These are phyloP conservation scores for Entamoeba histolytica DNA, from an alignment of 208 protist species.

Conservation along the genomic window DNA sequence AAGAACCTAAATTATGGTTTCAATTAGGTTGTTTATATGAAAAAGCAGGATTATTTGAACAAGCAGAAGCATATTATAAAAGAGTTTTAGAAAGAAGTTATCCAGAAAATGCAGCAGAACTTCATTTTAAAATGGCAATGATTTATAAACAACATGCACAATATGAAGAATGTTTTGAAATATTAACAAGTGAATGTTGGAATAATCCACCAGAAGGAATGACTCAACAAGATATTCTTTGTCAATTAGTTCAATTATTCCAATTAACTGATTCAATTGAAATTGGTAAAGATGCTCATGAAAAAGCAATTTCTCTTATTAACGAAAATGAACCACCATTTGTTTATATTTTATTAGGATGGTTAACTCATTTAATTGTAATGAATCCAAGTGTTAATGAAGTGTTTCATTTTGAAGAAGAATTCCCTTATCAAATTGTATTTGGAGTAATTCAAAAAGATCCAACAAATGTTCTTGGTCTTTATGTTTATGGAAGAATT, in stretches of 20 bases:
- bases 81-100: background rate
- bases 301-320: background rate
- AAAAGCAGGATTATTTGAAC: background rate
- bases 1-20: background rate
- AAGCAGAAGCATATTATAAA: background rate
- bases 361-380: background rate
- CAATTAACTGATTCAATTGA: background rate
- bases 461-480: background rate
- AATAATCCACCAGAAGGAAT: background rate
- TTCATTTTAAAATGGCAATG: background rate
- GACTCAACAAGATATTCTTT: background rate
- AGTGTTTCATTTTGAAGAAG: background rate
- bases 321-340: background rate
- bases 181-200: background rate
- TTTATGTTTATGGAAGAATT: background rate
- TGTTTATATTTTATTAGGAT: background rate
- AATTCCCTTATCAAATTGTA: background rate
- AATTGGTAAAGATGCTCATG: background rate
- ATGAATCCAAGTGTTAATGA: background rate
- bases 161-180: background rate
- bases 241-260: background rate
- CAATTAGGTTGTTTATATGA: background rate
- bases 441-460: background rate
- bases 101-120: background rate
- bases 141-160: background rate